Evolutionary conservation across 129 eudicot genomes (phyloP).

Genomic region (Apium graveolens): DNA sequence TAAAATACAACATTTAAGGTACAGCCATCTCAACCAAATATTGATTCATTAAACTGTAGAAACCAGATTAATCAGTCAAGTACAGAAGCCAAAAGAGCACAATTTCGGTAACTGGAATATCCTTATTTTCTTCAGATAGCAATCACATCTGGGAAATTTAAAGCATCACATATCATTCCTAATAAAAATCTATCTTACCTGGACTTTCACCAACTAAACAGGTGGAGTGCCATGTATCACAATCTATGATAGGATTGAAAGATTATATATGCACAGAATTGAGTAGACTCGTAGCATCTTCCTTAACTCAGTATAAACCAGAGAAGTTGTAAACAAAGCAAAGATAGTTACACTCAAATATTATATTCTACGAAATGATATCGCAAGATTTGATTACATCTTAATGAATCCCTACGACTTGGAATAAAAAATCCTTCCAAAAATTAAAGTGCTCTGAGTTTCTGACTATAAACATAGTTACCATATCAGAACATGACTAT

Average conservation of each 20-base stretch:
- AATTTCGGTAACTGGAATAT: background rate
- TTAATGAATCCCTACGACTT: background rate
- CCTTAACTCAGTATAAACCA: background rate
- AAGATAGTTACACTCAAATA: background rate
- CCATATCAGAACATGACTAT: background rate
- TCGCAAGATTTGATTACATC: background rate
- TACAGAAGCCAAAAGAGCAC: background rate
- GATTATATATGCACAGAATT: background rate
- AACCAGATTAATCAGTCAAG: background rate
- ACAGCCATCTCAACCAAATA: background rate
- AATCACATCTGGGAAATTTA: background rate
- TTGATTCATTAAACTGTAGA: background rate
- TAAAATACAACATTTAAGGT: background rate
- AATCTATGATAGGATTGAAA: background rate
- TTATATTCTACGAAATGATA: background rate
- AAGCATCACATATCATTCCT: background rate
- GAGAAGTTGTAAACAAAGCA: background rate
- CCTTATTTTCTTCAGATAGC: background rate
- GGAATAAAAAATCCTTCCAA: background rate
- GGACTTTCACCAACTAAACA: background rate
- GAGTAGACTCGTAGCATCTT: background rate
- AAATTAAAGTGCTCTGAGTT: background rate
- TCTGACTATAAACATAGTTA: background rate
- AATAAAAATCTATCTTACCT: background rate
- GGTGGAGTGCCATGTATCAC: background rate